phyloP scores from a whole-genome alignment of 306 rosid species.

The Castanospermum australe region DNA sequence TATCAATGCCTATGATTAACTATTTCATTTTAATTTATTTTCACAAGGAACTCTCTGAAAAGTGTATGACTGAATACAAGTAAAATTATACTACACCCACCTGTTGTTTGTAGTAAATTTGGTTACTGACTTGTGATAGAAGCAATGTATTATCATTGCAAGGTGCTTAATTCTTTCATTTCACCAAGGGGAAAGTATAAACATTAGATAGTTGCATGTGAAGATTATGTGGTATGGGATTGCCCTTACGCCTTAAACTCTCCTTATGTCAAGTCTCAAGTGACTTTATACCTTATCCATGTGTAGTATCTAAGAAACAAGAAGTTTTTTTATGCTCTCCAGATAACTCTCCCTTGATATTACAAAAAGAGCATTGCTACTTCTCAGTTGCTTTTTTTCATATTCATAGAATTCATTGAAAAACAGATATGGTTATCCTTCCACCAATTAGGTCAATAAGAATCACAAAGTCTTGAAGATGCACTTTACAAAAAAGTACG shows the following conservation, averaged over 20 bases:
- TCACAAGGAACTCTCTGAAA: background rate
- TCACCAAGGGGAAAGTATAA: background rate
- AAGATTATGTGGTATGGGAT: background rate
- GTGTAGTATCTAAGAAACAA: background rate
- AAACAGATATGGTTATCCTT: constrained; percentile 45
- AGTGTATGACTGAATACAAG: background rate
- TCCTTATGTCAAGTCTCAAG: background rate
- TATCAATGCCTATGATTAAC: background rate
- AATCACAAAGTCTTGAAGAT: too few species aligned
- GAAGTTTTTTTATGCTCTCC: background rate
- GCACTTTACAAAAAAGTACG: too few species aligned
- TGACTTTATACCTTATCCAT: background rate
- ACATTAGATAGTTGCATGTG: background rate
- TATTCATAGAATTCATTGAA: background rate
- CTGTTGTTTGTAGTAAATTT: background rate
- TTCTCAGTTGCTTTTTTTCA: background rate
- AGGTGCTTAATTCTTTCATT: background rate
- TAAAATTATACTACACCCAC: background rate
- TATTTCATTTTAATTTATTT: background rate
- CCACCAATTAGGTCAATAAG: constrained; percentile 39
- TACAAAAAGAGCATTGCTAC: background rate
- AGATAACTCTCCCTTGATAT: background rate
- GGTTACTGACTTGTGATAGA: background rate
- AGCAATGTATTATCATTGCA: background rate
- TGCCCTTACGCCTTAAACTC: background rate